Percentiles rank a stretch among this genome's conserved stretches.
These are phyloP conservation scores for Collariella sp. DNA, from an alignment of 495 filamentous ascomycete species.

Conservation along the genomic window DNA sequence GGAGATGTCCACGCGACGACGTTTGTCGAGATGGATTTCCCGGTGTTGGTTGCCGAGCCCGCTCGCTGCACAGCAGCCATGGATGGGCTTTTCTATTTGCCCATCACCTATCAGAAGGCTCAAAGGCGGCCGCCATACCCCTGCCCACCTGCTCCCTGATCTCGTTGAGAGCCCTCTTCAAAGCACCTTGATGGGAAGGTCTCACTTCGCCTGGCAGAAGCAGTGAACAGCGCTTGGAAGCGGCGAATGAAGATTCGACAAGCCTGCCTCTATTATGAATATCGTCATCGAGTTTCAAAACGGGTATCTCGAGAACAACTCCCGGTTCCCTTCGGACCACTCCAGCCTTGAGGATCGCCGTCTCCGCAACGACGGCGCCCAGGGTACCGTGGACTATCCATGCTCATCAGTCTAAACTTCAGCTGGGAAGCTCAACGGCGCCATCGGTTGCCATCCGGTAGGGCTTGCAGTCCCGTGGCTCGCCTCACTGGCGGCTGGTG, in stretches of 20 bases:
- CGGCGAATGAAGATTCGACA: background rate
- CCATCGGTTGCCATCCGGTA: slow-evolving; percentile 6
- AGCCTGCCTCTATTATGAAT: background rate
- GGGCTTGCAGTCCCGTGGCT: background rate
- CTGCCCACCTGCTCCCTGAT: background rate
- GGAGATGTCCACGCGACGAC: background rate
- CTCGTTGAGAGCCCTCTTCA: background rate
- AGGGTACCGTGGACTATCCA: slow-evolving; percentile 2
- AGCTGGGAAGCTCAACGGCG: slow-evolving; percentile 8
- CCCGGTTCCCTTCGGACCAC: background rate
- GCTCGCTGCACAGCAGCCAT: background rate
- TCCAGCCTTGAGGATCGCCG: slow-evolving; percentile 4
- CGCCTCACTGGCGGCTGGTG: background rate
- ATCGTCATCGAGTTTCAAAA: slow-evolving; percentile 1
- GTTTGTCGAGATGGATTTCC: background rate
- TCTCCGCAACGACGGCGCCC: background rate
- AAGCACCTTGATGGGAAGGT: background rate
- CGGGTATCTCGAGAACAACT: background rate
- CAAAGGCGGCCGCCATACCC: background rate
- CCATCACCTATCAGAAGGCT: background rate
- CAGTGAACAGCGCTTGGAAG: background rate
- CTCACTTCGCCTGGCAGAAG: background rate
- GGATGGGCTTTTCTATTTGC: background rate
- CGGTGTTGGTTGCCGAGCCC: background rate
- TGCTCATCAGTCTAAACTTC: slow-evolving; percentile 9